These are phyloP conservation scores for Botrytis pseudocinerea DNA, from an alignment of 2,329 filamentous ascomycete species.

Conservation along the genomic window DNA sequence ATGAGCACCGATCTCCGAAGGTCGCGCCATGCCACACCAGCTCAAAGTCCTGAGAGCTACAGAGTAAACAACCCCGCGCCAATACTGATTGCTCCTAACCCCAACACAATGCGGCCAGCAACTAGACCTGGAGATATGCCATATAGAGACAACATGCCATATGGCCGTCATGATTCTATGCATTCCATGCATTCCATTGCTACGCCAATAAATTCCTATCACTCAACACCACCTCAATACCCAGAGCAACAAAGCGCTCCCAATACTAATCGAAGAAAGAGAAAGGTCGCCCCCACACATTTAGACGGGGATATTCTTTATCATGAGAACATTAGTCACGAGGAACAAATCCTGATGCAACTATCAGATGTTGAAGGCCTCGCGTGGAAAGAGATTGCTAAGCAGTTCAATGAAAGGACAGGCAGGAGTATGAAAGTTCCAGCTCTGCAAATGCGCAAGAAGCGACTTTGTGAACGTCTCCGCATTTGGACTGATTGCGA, in stretches of 20 bases:
- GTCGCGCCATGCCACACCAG: constrained; percentile 27
- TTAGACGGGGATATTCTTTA: constrained; percentile 24
- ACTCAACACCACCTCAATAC: constrained; percentile 27
- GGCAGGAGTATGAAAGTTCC: constrained; percentile 40
- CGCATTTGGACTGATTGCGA: constrained; percentile 32
- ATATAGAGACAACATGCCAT: constrained; percentile 22
- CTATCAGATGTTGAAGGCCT: constrained; percentile 40
- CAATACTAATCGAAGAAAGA: constrained; percentile 30
- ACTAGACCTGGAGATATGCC: constrained; percentile 22
- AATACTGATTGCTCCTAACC: constrained; percentile 35
- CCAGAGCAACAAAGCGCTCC: constrained; percentile 2
- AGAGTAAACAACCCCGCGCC: constrained; percentile 27
- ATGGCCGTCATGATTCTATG: constrained; percentile 32
- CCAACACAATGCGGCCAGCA: constrained; percentile 27
- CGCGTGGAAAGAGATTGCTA: constrained; percentile 42
- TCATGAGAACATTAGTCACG: constrained; percentile 33
- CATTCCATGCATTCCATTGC: constrained; percentile 34
- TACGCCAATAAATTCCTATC: constrained; percentile 29
- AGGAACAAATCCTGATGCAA: constrained; percentile 41
- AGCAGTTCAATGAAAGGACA: constrained; percentile 38
- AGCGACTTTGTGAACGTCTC: constrained; percentile 42
- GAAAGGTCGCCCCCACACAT: constrained; percentile 30
- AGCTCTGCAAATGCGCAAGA: constrained; percentile 44
- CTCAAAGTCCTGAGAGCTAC: constrained; percentile 23
- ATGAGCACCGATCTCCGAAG: constrained; percentile 26